Base-by-base conservation (phyloP, 352 stramenopile species). In the Globisporangium spiculum region DNA sequence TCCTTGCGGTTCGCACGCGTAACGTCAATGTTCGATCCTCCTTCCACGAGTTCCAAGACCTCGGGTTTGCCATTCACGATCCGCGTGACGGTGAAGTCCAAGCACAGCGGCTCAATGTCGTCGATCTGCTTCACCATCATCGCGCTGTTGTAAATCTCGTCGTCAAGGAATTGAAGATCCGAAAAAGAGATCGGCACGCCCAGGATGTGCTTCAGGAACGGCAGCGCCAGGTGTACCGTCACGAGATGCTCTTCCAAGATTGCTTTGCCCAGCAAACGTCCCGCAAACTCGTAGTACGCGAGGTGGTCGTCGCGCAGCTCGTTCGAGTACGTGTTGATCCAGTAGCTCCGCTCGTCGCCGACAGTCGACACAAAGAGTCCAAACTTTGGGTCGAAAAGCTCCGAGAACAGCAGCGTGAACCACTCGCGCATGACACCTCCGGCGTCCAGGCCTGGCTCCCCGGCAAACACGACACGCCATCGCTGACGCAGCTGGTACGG, bases 1-100 rank as follows among this genome's bases (percentile, higher is more conserved):
- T 97, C 85, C 4, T 86, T 81, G 44, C 98, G 91, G 83, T 99
- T 99, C 44, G 96, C 92, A n/a, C 94, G 90, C 27, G 91, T 98
- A 4, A 99, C 94, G 46, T 97, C 83, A 36, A 98, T 91, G 59
- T 97, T 80, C 7, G 79, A 75, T 5, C 97, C 97, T 34, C 79
- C 92, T 46, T 92, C 75, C 2, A 98, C 80, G 1, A 99, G 79
- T 36, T 98, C 92, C 9, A 99, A 77, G n/a, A 89, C 74, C 8
- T 88, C 73, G 0, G 81, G 74, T 27, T 90, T 88, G 38, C 83
- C 80, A 26, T 87, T 71, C 56, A 90, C 78, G n/a, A 91, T 63
- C 1, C 84, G 76, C 12, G 84, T 92, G 59, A 88, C 85, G 7
- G 85, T 93, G 71, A 95, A 95, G 66, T 93, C 84, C 18, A 95